phyloP scores from a whole-genome alignment of 1,139 yeast species.

The Zygosaccharomyces sapae region DNA sequence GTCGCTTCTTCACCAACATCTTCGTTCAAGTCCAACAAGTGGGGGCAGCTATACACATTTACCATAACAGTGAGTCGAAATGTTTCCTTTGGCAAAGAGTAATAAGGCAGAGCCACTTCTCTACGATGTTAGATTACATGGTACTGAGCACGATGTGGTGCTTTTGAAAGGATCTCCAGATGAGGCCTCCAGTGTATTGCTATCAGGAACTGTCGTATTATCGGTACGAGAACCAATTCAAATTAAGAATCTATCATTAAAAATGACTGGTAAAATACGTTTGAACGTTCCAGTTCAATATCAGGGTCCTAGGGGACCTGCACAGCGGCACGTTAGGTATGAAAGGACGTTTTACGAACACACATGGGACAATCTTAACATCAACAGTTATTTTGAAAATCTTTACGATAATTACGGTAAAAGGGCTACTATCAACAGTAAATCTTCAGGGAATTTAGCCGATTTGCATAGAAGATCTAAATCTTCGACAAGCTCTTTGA shows the following conservation, averaged over 20 bases:
- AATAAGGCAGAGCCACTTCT: conserved; percentile 25
- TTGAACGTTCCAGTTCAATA: conserved; percentile 54
- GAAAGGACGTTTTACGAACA: conserved; percentile 69
- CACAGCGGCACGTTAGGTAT: conserved; percentile 52
- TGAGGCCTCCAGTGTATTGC: conserved; percentile 72
- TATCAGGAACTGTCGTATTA: conserved; percentile 74
- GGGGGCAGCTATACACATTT: background rate
- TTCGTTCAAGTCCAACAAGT: background rate
- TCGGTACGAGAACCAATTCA: conserved; percentile 72
- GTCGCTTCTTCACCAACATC: background rate
- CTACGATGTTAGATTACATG: conserved; percentile 40
- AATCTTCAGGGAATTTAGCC: conserved; percentile 21
- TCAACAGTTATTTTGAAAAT: conserved; percentile 32
- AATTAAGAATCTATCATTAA: conserved; percentile 58
- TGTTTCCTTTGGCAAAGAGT: conserved; percentile 17
- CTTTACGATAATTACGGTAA: conserved; percentile 32
- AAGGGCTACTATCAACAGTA: conserved; percentile 19
- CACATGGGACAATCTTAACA: conserved; percentile 66
- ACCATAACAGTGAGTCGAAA: background rate
- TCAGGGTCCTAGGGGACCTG: conserved; percentile 45
- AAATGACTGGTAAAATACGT: conserved; percentile 60
- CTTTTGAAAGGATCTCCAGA: conserved; percentile 72
- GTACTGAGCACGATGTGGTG: conserved; percentile 76
- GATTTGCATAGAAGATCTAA: conserved; percentile 26
- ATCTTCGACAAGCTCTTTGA: conserved; percentile 32